These are phyloP conservation scores for Paraleonurus japonicus DNA, from an alignment of 257 asterid genomes.

Conservation along the genomic window DNA sequence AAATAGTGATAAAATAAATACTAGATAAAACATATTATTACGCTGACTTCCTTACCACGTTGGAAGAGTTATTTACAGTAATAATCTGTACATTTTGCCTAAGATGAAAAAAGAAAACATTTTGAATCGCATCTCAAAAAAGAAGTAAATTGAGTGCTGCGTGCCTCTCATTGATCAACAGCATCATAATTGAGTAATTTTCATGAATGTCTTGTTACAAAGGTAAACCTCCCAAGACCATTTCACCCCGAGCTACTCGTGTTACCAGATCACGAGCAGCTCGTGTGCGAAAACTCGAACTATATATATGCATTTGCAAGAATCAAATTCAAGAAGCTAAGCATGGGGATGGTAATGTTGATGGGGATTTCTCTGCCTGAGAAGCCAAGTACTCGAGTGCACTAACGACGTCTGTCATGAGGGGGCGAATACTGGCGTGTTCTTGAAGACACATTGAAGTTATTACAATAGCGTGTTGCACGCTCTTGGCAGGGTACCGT, in stretches of 20 bases:
- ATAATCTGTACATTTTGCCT: not conserved
- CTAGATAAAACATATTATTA: not conserved
- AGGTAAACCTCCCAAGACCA: not conserved
- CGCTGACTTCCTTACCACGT: not conserved
- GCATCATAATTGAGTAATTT: not conserved
- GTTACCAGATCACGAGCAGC: not conserved
- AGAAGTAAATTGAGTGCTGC: not conserved
- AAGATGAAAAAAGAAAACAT: not conserved
- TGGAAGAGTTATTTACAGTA: conserved; percentile 8
- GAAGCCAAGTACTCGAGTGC: conserved; percentile 61
- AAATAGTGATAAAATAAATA: too few species aligned
- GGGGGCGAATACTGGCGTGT: conserved; percentile 57
- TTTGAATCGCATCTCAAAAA: not conserved
- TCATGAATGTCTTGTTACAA: conserved; percentile 9
- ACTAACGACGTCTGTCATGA: conserved; percentile 46
- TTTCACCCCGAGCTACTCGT: not conserved
- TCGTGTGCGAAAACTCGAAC: not conserved
- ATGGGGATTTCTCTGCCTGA: conserved; percentile 36
- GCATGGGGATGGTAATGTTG: conserved; percentile 18
- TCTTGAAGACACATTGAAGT: conserved; percentile 73
- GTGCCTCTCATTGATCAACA: not conserved
- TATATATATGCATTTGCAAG: conserved; percentile 1
- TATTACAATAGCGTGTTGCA: conserved; percentile 61
- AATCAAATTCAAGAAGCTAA: conserved; percentile 3
- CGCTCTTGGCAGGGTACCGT: conserved; percentile 39